Conservation (phyloP, 768 basidiomycete genomes). For the Naganishia kalamii region DNA sequence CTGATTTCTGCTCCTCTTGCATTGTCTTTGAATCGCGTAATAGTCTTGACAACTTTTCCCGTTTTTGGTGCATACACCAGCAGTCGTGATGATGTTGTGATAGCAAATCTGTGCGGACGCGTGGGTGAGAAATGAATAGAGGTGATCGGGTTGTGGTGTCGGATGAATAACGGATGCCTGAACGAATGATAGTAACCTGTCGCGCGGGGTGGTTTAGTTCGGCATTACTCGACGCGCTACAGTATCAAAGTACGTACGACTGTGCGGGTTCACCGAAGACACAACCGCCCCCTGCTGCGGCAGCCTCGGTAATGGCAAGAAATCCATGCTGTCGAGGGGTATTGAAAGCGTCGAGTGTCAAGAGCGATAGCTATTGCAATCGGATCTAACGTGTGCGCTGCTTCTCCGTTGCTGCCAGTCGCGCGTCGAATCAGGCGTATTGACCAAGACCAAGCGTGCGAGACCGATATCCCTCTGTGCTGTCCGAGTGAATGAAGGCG, state of each 20-base stretch:
- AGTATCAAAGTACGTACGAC: conserved; percentile 26
- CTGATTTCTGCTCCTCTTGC: conserved; percentile 83
- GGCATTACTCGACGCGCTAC: no score
- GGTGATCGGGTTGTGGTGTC: conserved; percentile 93
- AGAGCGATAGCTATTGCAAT: background rate
- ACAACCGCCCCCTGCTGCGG: conserved; percentile 34
- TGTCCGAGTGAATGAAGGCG: no score
- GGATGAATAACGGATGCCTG: conserved; percentile 64
- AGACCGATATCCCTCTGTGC: no score
- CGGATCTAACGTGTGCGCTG: background rate
- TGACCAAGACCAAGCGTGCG: no score
- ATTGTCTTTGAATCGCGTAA: conserved; percentile 93
- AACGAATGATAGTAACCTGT: conserved; percentile 42
- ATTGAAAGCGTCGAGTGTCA: no score
- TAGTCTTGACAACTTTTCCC: conserved; percentile 91
- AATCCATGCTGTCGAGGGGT: conserved; percentile 33
- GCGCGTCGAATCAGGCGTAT: no score
- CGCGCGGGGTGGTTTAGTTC: no score
- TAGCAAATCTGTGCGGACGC: conserved; percentile 87
- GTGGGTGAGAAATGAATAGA: conserved; percentile 83
- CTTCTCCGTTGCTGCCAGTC: no score
- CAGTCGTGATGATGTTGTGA: conserved; percentile 85
- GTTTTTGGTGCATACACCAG: conserved; percentile 95
- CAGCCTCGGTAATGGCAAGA: conserved; percentile 36
- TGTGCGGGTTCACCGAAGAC: conserved; percentile 40